Percentiles rank a stretch among this genome's conserved stretches.
Conservation (phyloP, 2,329 filamentous ascomycete genomes). For the Fusarium tjaetaba region DNA sequence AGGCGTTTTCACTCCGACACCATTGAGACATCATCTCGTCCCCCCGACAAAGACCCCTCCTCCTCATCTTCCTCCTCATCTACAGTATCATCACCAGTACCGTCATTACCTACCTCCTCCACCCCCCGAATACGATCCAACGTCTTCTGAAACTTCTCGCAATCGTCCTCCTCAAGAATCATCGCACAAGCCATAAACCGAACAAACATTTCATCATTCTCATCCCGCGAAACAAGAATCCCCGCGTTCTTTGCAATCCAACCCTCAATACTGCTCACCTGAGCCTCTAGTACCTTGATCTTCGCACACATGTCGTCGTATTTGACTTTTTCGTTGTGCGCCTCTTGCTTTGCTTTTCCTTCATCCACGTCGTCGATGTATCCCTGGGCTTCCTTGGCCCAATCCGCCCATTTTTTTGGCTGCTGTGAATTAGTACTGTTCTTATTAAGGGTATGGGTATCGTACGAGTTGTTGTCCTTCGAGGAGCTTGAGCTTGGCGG, state of each 20-base stretch:
- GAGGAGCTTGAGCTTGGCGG: too few species aligned
- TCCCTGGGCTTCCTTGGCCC: too few species aligned
- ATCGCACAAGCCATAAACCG: not conserved
- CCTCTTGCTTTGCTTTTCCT: too few species aligned
- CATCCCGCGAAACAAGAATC: accelerated
- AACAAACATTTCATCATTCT: not conserved
- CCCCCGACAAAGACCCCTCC: not conserved
- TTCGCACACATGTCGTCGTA: too few species aligned
- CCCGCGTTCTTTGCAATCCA: not conserved
- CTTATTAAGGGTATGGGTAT: too few species aligned
- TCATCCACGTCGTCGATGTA: too few species aligned
- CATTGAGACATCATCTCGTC: not conserved
- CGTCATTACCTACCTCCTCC: not conserved
- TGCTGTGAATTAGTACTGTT: too few species aligned
- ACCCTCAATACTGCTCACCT: not conserved
- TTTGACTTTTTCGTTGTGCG: too few species aligned
- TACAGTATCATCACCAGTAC: not conserved
- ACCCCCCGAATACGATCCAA: not conserved
- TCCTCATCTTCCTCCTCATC: not conserved
- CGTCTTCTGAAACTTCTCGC: not conserved
- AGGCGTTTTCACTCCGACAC: not conserved
- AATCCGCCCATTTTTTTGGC: too few species aligned
- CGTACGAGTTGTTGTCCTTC: too few species aligned
- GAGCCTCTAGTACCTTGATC: too few species aligned
- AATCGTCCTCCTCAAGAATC: not conserved